Base-by-base conservation (phyloP, 495 filamentous ascomycete genomes). In the Parathielavia appendiculata region DNA sequence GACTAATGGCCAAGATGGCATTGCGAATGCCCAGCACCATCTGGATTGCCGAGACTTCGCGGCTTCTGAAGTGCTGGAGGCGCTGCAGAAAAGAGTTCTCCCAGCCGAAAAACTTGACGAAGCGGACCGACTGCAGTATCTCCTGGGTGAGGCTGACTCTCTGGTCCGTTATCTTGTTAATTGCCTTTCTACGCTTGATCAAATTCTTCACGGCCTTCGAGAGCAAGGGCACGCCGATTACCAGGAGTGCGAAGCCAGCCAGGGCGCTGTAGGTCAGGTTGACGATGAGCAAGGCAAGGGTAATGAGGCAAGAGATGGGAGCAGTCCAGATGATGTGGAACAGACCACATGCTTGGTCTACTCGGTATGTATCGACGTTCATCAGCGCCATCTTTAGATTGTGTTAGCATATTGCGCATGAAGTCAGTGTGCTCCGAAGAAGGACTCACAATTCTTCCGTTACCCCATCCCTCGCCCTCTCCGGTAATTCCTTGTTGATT, bases 101-200 rank as follows among this genome's bases (percentile, higher is more conserved):
- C 92, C 92, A 97, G 9, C 89, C 92, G 67, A 96, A 97, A 72
- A 82, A 96, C 70, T 97, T 97, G 69, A 97, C 91, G 64, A 97
- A 97, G 17, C 91, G 82, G 46, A 96, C 92, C 1, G 87, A 87
- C 58, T 91, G 86, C 20, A 97, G 69, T 36, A 97, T 95, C 66
- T 97, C 92, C 66, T 97, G 92, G 0, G 91, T 97, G 38, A 97
- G 75, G 47, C 86, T 86, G 8, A 97, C 91, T 43, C 92, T 80
- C 70, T 90, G 87, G 70, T 97, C 92, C 7, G 92, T 97, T 58
- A 96, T 82, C 65, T 90, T 90, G 75, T 95, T 96, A 76, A 96
- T 96, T 36, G 70, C 78, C 63, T 81, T 80, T 64, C 92, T 81
- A 26, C 88, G 82, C 8, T 61, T 71, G 65, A 95, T 86, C 16